These are phyloP conservation scores for Madurella fahalii DNA, from an alignment of 2,329 filamentous ascomycete genomes.

Conservation along the genomic window DNA sequence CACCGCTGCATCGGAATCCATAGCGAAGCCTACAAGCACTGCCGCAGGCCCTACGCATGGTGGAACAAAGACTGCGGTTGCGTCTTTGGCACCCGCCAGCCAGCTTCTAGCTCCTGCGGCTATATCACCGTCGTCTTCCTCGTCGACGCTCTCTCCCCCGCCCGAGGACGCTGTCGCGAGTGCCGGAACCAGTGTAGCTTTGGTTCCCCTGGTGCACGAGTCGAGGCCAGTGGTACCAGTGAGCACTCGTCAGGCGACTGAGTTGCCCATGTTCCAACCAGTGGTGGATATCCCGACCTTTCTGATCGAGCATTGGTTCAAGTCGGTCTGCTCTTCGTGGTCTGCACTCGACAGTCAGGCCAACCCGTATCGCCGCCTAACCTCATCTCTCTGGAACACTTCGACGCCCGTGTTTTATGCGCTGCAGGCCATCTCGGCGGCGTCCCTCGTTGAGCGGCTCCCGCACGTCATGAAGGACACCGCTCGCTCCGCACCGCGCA, in stretches of 20 bases:
- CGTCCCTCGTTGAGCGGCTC: constrained; percentile 28
- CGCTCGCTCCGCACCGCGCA: constrained; percentile 20
- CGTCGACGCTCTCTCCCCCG: constrained; percentile 11
- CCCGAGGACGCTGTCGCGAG: constrained; percentile 2
- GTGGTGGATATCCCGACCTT: constrained; percentile 28
- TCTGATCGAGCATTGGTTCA: constrained; percentile 31
- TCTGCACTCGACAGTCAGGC: constrained; percentile 27
- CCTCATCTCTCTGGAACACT: constrained; percentile 23
- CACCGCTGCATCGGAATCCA: constrained; percentile 27
- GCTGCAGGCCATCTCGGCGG: constrained; percentile 28
- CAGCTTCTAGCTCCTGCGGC: neutral
- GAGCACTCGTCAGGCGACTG: neutral
- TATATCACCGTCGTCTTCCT: constrained; percentile 4
- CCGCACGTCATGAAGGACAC: constrained; percentile 26
- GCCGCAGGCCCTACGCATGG: neutral
- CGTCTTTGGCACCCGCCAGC: neutral
- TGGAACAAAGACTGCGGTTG: neutral
- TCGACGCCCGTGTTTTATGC: constrained; percentile 27
- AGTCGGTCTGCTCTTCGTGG: constrained; percentile 29
- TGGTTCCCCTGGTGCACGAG: constrained; percentile 4
- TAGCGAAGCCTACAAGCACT: constrained; percentile 11
- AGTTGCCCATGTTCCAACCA: constrained; percentile 18
- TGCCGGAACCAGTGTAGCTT: neutral
- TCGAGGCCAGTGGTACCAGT: neutral
- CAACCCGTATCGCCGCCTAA: constrained; percentile 28